Conservation (phyloP, 768 basidiomycete genomes). For the Amanita rubescens region DNA sequence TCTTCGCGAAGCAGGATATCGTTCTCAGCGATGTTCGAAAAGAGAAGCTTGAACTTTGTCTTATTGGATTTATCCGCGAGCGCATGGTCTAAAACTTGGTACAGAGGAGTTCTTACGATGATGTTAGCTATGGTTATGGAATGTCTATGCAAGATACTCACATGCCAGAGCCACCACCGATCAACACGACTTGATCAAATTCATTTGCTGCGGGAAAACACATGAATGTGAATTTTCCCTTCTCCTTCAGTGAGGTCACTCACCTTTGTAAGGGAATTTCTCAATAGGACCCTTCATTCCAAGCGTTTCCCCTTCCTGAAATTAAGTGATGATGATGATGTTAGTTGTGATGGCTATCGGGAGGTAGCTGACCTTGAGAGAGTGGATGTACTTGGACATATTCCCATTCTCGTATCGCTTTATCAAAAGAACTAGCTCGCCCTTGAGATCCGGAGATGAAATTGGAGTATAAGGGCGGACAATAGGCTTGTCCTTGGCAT, state of each 20-base stretch:
- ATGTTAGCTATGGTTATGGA: not conserved
- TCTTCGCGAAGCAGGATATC: constrained; percentile 87
- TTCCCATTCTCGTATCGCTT: constrained; percentile 83
- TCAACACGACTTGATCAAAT: constrained; percentile 79
- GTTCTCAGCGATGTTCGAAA: constrained; percentile 80
- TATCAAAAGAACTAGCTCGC: constrained; percentile 73
- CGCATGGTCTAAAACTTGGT: constrained; percentile 74
- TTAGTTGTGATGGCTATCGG: not conserved
- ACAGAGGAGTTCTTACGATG: constrained; percentile 63
- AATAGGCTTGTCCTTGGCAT: constrained; percentile 80
- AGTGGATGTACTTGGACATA: constrained; percentile 77
- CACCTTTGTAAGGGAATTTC: constrained; percentile 85
- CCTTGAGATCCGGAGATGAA: constrained; percentile 65
- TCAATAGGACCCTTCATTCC: constrained; percentile 85
- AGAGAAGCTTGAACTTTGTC: constrained; percentile 91
- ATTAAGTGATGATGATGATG: not conserved
- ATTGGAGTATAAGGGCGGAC: constrained; percentile 92
- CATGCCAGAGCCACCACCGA: constrained; percentile 95
- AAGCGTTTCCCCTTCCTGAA: constrained; percentile 67
- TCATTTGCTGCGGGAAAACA: constrained; percentile 53
- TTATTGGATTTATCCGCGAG: constrained; percentile 69
- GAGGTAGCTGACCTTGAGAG: constrained; percentile 43
- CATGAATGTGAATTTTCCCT: not conserved
- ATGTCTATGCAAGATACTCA: constrained; percentile 26
- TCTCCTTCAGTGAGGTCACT: constrained; percentile 9